Conservation (phyloP, 768 basidiomycete genomes). For the Serendipita indica region DNA sequence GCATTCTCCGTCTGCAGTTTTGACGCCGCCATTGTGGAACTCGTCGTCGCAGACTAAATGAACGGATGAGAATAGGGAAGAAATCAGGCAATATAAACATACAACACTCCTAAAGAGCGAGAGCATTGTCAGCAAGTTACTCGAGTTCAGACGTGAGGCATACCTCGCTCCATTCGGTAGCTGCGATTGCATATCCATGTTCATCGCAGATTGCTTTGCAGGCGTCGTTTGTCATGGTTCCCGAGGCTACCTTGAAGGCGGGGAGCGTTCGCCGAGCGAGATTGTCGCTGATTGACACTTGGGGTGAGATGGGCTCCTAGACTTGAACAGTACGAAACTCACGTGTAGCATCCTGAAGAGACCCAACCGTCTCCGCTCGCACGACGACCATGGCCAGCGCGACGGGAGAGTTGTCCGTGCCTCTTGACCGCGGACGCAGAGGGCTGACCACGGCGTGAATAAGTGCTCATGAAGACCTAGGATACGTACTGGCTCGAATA, state of each 20-base stretch:
- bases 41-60: not conserved
- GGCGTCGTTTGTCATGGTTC: conserved; percentile 1
- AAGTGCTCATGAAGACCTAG: not conserved
- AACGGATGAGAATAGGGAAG: not conserved
- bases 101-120: not conserved
- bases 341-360: not conserved
- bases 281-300: not conserved
- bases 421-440: not conserved
- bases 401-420: not conserved
- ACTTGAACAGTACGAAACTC: not conserved
- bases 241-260: not conserved
- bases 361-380: conserved; percentile 4
- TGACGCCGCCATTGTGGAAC: not conserved
- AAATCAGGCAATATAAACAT: not conserved
- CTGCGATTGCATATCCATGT: not conserved
- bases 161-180: conserved; percentile 3
- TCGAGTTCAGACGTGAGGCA: not conserved
- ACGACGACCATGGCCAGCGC: not conserved
- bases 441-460: not conserved
- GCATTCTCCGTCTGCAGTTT: not conserved
- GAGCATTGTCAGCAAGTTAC: not conserved
- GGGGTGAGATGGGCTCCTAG: not conserved
- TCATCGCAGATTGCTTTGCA: not conserved
- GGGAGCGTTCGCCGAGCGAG: not conserved
- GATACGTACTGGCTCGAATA: not conserved